These are phyloP conservation scores for Xerophyta viscosa DNA, from an alignment of 106 monocot species.

Conservation along the genomic window DNA sequence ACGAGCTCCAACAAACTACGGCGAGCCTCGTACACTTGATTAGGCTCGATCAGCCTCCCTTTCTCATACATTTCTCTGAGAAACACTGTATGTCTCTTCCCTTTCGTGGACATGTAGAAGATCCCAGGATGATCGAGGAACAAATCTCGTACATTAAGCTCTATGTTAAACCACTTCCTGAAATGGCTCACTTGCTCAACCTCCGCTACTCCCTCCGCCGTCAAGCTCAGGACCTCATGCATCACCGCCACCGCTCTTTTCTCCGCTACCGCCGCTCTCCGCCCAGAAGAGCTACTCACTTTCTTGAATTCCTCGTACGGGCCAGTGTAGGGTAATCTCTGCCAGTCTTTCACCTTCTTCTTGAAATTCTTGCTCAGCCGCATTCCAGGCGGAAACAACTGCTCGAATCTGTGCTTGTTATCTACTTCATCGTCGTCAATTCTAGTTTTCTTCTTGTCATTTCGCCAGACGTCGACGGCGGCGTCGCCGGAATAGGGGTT, in stretches of 20 bases:
- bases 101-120: constrained; percentile 85
- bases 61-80: constrained; percentile 68
- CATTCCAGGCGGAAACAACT: constrained; percentile 78
- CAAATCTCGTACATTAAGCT: constrained; percentile 75
- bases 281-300: constrained; percentile 1
- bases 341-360: constrained; percentile 65
- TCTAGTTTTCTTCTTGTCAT: neutral
- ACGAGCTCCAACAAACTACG: constrained; percentile 57
- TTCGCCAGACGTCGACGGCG: constrained; percentile 40
- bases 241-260: constrained; percentile 79
- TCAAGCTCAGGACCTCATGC: constrained; percentile 87
- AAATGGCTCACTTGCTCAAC: constrained; percentile 95
- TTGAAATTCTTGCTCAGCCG: constrained; percentile 53
- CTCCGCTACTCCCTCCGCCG: constrained; percentile 94
- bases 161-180: constrained; percentile 67
- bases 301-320: constrained; percentile 54
- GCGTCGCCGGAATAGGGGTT: constrained; percentile 5
- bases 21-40: constrained; percentile 68
- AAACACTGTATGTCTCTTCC: constrained; percentile 79
- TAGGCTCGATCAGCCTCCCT: constrained; percentile 61
- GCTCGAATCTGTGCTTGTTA: constrained; percentile 51
- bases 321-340: constrained; percentile 52
- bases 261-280: constrained; percentile 31
- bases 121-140: constrained; percentile 94
- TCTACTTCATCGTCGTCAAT: constrained; percentile 16